Evolutionary conservation across 2,329 filamentous ascomycete species (phyloP).

Genomic region (Scytalidium lignicola): DNA sequence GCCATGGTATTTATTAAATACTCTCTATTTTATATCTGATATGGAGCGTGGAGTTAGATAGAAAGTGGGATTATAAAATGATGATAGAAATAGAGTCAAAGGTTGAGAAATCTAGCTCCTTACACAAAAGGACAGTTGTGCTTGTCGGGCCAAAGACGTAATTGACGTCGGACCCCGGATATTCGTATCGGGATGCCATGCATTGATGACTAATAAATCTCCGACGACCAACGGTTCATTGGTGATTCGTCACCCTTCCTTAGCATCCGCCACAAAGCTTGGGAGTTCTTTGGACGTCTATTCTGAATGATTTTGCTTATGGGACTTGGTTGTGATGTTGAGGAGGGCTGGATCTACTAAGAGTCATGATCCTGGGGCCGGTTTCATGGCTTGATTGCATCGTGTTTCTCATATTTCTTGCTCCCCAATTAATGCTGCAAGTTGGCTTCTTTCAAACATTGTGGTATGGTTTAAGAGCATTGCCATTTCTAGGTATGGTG

Average conservation of each 20-base stretch:
- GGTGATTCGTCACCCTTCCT: background rate
- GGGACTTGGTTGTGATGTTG: background rate
- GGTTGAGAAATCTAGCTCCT: no score
- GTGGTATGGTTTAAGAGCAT: constrained; percentile 50
- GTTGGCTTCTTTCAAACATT: constrained; percentile 58
- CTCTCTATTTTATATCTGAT: background rate
- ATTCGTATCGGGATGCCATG: background rate
- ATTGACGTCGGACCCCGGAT: background rate
- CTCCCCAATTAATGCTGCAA: constrained; percentile 65
- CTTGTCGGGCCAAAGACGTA: background rate
- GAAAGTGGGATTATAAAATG: background rate
- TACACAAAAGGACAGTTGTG: background rate
- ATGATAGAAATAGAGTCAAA: no score
- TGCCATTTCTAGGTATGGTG: constrained; percentile 64
- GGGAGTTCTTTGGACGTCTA: background rate
- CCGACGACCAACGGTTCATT: background rate
- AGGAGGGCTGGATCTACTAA: background rate
- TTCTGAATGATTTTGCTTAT: background rate
- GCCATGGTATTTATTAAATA: background rate
- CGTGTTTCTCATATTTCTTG: constrained; percentile 65
- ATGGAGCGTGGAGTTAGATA: background rate
- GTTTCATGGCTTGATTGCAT: constrained; percentile 73
- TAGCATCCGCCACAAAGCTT: no score
- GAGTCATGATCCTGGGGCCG: constrained; percentile 65
- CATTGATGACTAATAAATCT: background rate